phyloP scores from a whole-genome alignment of 2,329 filamentous ascomycete species.

The Sporothrix pseudoabietina region DNA sequence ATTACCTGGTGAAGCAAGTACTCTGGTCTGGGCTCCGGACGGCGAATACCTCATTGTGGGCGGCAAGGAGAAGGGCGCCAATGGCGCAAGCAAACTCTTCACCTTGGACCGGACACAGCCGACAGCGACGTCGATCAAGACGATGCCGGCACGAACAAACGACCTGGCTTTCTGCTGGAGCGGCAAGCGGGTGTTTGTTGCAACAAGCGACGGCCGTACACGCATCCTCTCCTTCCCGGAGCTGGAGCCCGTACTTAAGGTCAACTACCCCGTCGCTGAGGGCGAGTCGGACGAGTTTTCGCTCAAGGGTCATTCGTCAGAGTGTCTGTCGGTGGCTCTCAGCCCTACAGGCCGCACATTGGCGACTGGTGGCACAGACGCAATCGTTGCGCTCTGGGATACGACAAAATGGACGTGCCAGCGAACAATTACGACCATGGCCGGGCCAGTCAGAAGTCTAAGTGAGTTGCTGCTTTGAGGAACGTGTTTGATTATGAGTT shows the following conservation, averaged over 20 bases:
- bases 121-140: slow-evolving; percentile 59
- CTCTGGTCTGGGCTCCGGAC: slow-evolving; percentile 72
- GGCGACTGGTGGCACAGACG: slow-evolving; percentile 74
- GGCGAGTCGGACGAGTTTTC: slow-evolving; percentile 54
- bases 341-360: slow-evolving; percentile 72
- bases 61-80: slow-evolving; percentile 43
- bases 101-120: slow-evolving; percentile 63
- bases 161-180: slow-evolving; percentile 74
- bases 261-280: slow-evolving; percentile 49
- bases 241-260: slow-evolving; percentile 58
- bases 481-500: not conserved
- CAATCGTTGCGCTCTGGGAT: slow-evolving; percentile 76
- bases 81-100: slow-evolving; percentile 60
- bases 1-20: slow-evolving; percentile 67
- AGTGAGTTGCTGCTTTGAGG: slow-evolving; percentile 48
- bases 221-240: slow-evolving; percentile 70
- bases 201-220: slow-evolving; percentile 70
- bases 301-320: slow-evolving; percentile 72
- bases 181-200: slow-evolving; percentile 69
- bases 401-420: slow-evolving; percentile 76
- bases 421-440: slow-evolving; percentile 68
- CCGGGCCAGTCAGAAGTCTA: slow-evolving; percentile 69
- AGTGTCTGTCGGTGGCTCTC: slow-evolving; percentile 68
- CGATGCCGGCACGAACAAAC: slow-evolving; percentile 67
- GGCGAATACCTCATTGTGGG: slow-evolving; percentile 71